Evolutionary conservation across 345 rosid genomes (phyloP).

Genomic region (Eucalyptus sp.): DNA sequence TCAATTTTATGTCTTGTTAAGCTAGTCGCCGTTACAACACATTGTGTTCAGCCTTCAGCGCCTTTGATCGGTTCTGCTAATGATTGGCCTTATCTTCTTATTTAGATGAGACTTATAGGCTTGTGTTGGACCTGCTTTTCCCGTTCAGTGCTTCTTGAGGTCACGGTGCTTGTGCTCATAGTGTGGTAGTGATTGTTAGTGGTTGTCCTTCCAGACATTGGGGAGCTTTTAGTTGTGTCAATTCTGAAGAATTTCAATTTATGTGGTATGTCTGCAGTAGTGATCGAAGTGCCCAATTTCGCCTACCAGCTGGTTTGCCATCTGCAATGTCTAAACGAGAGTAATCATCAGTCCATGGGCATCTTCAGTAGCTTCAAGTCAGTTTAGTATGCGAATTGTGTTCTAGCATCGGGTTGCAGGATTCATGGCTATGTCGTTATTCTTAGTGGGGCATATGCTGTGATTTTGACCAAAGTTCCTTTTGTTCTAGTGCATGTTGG

Average conservation of each 20-base stretch:
- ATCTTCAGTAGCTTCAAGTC: background rate
- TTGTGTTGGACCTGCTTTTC: background rate
- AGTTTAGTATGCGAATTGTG: background rate
- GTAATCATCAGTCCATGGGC: background rate
- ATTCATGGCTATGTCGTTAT: background rate
- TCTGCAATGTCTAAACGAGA: background rate
- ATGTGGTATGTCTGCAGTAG: background rate
- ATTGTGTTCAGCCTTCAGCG: fast-evolving
- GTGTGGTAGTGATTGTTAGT: background rate
- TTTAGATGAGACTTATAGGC: background rate
- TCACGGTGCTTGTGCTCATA: background rate
- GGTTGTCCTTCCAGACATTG: background rate
- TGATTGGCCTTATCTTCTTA: background rate
- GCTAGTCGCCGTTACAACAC: fast-evolving
- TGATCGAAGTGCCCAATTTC: background rate
- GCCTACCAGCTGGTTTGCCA: background rate
- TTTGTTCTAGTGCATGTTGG: background rate
- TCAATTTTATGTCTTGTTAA: background rate
- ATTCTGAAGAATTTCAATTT: background rate
- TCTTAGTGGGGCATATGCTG: background rate
- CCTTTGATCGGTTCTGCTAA: background rate
- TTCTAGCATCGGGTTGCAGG: background rate
- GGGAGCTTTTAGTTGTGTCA: background rate
- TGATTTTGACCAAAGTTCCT: background rate
- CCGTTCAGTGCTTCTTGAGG: background rate